These are phyloP conservation scores for Cyberlindnera mycetangii DNA, from an alignment of 805 yeast species.

Conservation along the genomic window DNA sequence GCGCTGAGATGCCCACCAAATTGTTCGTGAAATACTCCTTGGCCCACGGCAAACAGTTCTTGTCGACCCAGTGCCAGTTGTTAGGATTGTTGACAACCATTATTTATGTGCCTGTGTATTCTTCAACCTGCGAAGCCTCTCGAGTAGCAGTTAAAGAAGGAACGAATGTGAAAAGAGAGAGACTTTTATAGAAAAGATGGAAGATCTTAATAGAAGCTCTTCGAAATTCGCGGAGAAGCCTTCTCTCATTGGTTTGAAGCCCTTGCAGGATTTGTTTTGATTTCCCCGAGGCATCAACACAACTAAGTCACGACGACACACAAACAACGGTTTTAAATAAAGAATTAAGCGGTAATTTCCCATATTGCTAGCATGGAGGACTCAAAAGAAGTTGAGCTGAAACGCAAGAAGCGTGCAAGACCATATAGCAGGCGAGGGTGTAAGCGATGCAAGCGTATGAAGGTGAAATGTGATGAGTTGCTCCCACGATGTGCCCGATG, in stretches of 20 bases:
- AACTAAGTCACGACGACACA: neutral
- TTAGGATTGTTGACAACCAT: conserved; percentile 98
- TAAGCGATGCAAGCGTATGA: conserved; percentile 40
- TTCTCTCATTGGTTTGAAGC: too few species aligned
- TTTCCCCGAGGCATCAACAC: neutral
- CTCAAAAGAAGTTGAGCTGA: conserved; percentile 60
- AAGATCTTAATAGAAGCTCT: conserved; percentile 1
- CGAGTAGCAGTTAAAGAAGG: neutral
- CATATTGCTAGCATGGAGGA: neutral
- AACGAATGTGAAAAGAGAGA: neutral
- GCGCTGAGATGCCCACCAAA: conserved; percentile 45
- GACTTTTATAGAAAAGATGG: too few species aligned
- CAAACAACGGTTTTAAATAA: neutral
- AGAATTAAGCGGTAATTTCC: too few species aligned
- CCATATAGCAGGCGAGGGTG: conserved; percentile 36
- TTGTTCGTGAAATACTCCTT: conserved; percentile 66
- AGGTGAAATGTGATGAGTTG: conserved; percentile 33
- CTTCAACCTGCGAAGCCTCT: neutral
- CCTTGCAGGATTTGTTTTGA: neutral
- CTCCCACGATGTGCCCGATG: conserved; percentile 19
- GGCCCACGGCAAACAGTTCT: conserved; percentile 93
- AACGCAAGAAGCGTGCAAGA: conserved; percentile 13
- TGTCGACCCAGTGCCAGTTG: conserved; percentile 99
- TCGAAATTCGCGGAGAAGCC: neutral
- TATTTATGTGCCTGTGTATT: neutral